Percentiles rank a stretch among this genome's conserved stretches.
phyloP scores from a whole-genome alignment of 169 alveolate species.

The Plasmodium fragile region DNA sequence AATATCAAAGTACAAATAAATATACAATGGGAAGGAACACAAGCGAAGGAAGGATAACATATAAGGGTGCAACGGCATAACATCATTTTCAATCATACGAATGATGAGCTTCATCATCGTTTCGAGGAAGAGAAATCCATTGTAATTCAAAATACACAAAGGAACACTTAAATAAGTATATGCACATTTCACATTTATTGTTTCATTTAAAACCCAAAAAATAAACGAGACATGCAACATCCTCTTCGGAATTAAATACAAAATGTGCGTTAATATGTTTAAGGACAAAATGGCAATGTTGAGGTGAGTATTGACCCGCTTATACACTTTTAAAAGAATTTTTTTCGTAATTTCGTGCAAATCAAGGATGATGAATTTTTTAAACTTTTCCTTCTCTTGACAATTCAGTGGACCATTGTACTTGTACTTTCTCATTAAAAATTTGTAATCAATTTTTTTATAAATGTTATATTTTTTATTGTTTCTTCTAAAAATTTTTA shows the following conservation, averaged over 20 bases:
- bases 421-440: constrained; percentile 47
- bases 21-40: constrained; percentile 65
- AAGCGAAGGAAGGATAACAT: constrained; percentile 64
- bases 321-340: constrained; percentile 55
- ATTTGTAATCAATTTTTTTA: constrained; percentile 51
- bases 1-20: constrained; percentile 56
- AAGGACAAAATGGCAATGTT: constrained; percentile 64
- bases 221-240: constrained; percentile 32
- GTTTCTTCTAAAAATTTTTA: constrained; percentile 54
- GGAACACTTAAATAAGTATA: constrained; percentile 61
- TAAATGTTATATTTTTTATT: constrained; percentile 68
- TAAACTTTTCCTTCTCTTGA: constrained; percentile 49
- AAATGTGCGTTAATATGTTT: constrained; percentile 61
- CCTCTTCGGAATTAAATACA: constrained; percentile 53
- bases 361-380: constrained; percentile 31
- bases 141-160: constrained; percentile 70
- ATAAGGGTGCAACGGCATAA: constrained; percentile 49
- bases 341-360: constrained; percentile 73
- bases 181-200: constrained; percentile 66
- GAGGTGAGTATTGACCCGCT: constrained; percentile 49
- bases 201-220: constrained; percentile 68
- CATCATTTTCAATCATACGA: constrained; percentile 28
- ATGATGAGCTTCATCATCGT: constrained; percentile 78
- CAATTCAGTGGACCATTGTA: constrained; percentile 33
- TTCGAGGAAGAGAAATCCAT: constrained; percentile 73